phyloP scores from a whole-genome alignment of 2,329 filamentous ascomycete species.

The Fusarium clavum region DNA sequence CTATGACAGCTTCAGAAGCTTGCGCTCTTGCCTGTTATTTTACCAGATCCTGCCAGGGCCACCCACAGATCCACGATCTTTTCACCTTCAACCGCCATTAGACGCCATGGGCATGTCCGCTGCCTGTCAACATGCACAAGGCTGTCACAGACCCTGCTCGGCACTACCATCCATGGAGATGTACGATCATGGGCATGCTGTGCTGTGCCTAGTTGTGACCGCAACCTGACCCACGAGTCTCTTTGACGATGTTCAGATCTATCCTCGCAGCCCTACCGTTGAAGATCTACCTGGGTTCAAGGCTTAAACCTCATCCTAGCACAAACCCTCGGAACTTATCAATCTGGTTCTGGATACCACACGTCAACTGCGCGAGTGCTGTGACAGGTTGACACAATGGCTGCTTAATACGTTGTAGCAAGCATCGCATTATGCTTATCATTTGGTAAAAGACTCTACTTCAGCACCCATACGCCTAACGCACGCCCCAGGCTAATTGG shows the following conservation, averaged over 20 bases:
- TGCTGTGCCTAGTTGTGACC: conserved; percentile 34
- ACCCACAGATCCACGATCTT: conserved; percentile 26
- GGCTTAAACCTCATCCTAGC: conserved; percentile 36
- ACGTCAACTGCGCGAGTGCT: conserved; percentile 11
- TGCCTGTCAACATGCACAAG: conserved; percentile 43
- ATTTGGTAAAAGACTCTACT: conserved; percentile 7
- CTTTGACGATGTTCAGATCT: conserved; percentile 36
- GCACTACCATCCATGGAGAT: conserved; percentile 44
- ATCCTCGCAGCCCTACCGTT: conserved; percentile 46
- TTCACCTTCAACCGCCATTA: conserved; percentile 16
- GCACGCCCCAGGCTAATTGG: conserved; percentile 24
- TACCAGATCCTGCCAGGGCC: conserved; percentile 41
- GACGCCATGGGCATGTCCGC: conserved; percentile 20
- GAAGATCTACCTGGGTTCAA: conserved; percentile 20
- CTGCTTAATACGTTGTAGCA: neutral
- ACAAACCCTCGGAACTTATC: conserved; percentile 20
- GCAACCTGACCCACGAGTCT: conserved; percentile 29
- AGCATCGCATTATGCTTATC: conserved; percentile 8
- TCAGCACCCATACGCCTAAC: conserved; percentile 8
- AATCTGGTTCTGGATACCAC: conserved; percentile 17
- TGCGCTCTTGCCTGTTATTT: conserved; percentile 25
- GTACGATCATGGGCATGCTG: conserved; percentile 41
- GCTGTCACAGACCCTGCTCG: conserved; percentile 45
- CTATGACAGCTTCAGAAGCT: conserved; percentile 2
- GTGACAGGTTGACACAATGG: conserved; percentile 21